A percentile compares a stretch with the other conserved stretches of the same genome.
These are phyloP conservation scores for Aureobasidium sp. DNA, from an alignment of 2,329 filamentous ascomycete genomes.

Conservation along the genomic window DNA sequence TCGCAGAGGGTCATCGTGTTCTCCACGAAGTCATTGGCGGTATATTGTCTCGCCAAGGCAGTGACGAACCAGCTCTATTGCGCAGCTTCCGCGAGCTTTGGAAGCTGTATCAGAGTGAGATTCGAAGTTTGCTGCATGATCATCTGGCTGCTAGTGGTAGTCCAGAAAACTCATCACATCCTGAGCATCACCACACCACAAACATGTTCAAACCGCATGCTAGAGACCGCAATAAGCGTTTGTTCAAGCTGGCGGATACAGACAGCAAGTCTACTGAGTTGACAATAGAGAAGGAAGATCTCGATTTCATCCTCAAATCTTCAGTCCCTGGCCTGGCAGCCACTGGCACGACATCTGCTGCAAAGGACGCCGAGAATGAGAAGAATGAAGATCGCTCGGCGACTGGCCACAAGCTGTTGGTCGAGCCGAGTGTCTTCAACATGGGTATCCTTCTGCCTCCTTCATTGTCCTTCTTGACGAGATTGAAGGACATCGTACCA, in stretches of 20 bases:
- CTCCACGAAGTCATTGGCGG: conserved; percentile 87
- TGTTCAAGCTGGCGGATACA: conserved; percentile 82
- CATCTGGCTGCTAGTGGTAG: conserved; percentile 85
- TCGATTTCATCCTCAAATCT: conserved; percentile 81
- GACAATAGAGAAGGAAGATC: conserved; percentile 73
- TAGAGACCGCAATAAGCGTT: conserved; percentile 44
- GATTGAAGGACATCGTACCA: conserved; percentile 85
- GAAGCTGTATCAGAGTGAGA: conserved; percentile 98
- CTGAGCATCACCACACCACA: conserved; percentile 21
- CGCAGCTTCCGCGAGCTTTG: conserved; percentile 93
- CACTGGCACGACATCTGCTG: conserved; percentile 22
- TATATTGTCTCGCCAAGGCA: conserved; percentile 72
- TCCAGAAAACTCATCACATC: conserved; percentile 36
- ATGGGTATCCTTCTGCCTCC: conserved; percentile 91
- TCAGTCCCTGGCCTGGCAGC: conserved; percentile 83
- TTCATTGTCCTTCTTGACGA: conserved; percentile 84
- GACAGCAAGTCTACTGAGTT: conserved; percentile 74
- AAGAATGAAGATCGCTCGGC: conserved; percentile 51
- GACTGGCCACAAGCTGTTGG: conserved; percentile 74
- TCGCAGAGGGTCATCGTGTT: conserved; percentile 88
- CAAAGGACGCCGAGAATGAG: conserved; percentile 21
- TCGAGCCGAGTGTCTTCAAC: conserved; percentile 98
- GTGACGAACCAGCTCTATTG: conserved; percentile 54
- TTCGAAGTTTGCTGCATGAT: conserved; percentile 85
- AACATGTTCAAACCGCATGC: conserved; percentile 46